phyloP scores from a whole-genome alignment of 2,329 filamentous ascomycete genomes.

The Pezicula carpinea region DNA sequence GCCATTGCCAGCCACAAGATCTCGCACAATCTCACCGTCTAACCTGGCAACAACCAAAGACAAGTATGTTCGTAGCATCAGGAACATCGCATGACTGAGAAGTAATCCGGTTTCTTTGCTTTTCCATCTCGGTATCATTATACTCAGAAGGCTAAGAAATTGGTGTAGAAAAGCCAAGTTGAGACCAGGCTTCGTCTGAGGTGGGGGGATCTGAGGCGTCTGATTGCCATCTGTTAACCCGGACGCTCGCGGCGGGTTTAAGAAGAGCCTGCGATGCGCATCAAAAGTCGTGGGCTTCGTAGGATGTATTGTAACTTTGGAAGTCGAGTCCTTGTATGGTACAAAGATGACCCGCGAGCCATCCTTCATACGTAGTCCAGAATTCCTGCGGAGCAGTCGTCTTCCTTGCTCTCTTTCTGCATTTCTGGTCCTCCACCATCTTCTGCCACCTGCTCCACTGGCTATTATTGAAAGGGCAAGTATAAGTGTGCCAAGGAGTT shows the following conservation, averaged over 20 bases:
- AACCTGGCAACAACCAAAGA: slow-evolving; percentile 88
- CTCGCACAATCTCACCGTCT: slow-evolving; percentile 93
- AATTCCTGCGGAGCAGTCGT: slow-evolving; percentile 83
- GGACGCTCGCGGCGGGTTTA: slow-evolving; percentile 83
- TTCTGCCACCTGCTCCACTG: slow-evolving; percentile 71
- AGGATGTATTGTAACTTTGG: slow-evolving; percentile 84
- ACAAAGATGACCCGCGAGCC: slow-evolving; percentile 94
- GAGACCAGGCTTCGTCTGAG: slow-evolving; percentile 87
- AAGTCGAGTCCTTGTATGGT: slow-evolving; percentile 80
- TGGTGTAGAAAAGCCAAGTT: slow-evolving; percentile 97
- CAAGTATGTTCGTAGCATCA: slow-evolving; percentile 89
- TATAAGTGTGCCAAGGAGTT: slow-evolving; percentile 70
- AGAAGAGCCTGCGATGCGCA: slow-evolving; percentile 86
- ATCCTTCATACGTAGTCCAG: slow-evolving; percentile 89
- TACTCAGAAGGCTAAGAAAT: slow-evolving; percentile 91
- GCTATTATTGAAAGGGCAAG: slow-evolving; percentile 76
- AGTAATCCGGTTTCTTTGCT: slow-evolving; percentile 93
- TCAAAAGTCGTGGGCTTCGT: slow-evolving; percentile 95
- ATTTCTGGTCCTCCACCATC: slow-evolving; percentile 68
- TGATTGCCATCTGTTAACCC: slow-evolving; percentile 64
- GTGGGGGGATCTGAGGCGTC: slow-evolving; percentile 67
- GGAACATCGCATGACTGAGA: slow-evolving; percentile 81
- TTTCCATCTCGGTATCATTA: slow-evolving; percentile 93
- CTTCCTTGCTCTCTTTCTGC: slow-evolving; percentile 79
- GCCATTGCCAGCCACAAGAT: slow-evolving; percentile 92